A percentile compares a stretch with the other conserved stretches of the same genome.
phyloP scores from a whole-genome alignment of 768 basidiomycete genomes.

The Psilocybe subaeruginosa region DNA sequence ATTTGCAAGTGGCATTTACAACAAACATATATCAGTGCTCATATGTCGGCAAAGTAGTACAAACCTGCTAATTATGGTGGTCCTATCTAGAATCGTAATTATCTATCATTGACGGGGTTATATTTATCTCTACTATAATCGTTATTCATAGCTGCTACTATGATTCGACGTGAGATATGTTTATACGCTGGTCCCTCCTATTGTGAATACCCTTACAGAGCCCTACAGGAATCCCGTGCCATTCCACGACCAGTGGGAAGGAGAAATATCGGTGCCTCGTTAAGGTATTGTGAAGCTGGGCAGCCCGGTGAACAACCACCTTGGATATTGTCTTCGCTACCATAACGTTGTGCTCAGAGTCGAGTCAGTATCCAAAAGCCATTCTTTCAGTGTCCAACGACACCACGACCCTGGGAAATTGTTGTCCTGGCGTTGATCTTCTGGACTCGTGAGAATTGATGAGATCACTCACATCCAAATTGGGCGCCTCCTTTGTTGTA shows the following conservation, averaged over 20 bases:
- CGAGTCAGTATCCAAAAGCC: not conserved
- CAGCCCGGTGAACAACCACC: slow-evolving; percentile 12
- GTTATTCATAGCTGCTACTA: too few species aligned
- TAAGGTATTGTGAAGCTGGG: slow-evolving; percentile 13
- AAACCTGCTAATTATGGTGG: too few species aligned
- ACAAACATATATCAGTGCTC: too few species aligned
- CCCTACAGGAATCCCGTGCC: not conserved
- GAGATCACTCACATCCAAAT: slow-evolving; percentile 24
- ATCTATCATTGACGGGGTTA: too few species aligned
- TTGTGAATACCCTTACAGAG: not conserved
- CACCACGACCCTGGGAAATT: slow-evolving; percentile 12
- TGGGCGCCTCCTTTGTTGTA: slow-evolving; percentile 31
- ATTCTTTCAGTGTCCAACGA: not conserved
- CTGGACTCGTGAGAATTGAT: slow-evolving; percentile 24
- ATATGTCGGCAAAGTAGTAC: too few species aligned
- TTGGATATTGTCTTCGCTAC: slow-evolving; percentile 1
- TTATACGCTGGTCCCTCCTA: too few species aligned
- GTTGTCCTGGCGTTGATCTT: slow-evolving; percentile 7
- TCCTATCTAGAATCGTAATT: too few species aligned
- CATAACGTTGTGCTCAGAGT: slow-evolving; percentile 1
- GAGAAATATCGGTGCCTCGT: slow-evolving; percentile 1
- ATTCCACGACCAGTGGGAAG: not conserved
- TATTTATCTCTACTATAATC: too few species aligned
- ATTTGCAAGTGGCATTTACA: too few species aligned
- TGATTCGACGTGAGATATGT: too few species aligned